These are phyloP conservation scores for Diaporthe nobilis DNA, from an alignment of 2,329 filamentous ascomycete species.

Conservation along the genomic window DNA sequence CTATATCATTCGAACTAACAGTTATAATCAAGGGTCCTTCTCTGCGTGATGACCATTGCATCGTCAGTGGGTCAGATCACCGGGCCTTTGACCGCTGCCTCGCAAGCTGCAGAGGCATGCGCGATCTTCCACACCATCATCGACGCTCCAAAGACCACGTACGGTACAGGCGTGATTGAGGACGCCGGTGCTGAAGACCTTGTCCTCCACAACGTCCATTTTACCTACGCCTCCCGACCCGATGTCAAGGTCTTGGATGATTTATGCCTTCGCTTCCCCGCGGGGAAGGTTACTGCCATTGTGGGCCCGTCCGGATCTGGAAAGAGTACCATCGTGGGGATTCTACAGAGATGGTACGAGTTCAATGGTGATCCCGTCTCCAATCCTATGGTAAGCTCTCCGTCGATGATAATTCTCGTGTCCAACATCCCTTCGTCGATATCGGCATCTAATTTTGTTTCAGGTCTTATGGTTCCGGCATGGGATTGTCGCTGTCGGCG, in stretches of 20 bases:
- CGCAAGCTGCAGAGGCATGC: conserved; percentile 69
- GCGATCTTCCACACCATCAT: conserved; percentile 70
- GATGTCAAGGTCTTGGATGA: conserved; percentile 64
- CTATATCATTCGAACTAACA: not conserved
- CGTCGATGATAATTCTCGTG: no score
- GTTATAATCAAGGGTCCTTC: conserved; percentile 55
- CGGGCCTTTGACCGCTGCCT: conserved; percentile 68
- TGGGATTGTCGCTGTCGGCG: conserved; percentile 25
- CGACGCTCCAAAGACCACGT: conserved; percentile 56
- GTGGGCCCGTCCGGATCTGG: conserved; percentile 87
- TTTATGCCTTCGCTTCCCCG: conserved; percentile 66
- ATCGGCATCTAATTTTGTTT: not conserved
- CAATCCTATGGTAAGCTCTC: conserved; percentile 28
- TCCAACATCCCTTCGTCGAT: not conserved
- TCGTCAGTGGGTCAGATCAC: conserved; percentile 70
- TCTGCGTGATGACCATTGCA: conserved; percentile 71
- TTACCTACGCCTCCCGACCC: conserved; percentile 72
- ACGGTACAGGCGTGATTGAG: conserved; percentile 54
- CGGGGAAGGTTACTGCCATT: conserved; percentile 82
- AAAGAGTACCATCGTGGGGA: conserved; percentile 82
- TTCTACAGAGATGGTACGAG: conserved; percentile 79
- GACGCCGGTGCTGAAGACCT: conserved; percentile 63
- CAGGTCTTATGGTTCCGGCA: conserved; percentile 26
- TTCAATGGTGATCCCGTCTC: conserved; percentile 35
- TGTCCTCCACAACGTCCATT: conserved; percentile 73